Evolutionary conservation across 1,139 yeast genomes (phyloP).

Genomic region (Sugiyamaella japonica): DNA sequence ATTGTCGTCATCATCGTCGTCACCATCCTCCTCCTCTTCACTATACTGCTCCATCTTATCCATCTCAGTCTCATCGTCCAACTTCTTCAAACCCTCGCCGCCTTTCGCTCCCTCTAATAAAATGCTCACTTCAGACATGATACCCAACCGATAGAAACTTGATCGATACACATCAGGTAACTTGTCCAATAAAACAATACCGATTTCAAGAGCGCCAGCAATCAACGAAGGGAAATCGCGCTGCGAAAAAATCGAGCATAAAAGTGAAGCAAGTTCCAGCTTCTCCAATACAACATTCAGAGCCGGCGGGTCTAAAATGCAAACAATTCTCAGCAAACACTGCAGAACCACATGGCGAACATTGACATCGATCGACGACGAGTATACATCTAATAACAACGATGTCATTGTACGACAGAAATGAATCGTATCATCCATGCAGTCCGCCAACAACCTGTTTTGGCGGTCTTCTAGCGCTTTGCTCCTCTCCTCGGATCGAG

Average conservation of each 20-base stretch:
- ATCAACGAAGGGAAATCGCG: constrained; percentile 44
- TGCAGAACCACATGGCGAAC: constrained; percentile 62
- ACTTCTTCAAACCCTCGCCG: constrained; percentile 14
- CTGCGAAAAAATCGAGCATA: constrained; percentile 74
- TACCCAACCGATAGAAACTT: constrained; percentile 70
- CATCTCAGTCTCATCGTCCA: constrained; percentile 2
- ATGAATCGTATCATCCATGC: constrained; percentile 25
- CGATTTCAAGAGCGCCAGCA: constrained; percentile 55
- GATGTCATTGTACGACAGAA: constrained; percentile 58
- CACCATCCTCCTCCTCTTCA: constrained; percentile 24
- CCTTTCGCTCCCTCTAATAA: constrained; percentile 14
- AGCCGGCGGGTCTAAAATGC: constrained; percentile 34
- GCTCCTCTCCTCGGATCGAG: constrained; percentile 19
- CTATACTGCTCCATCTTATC: constrained; percentile 30
- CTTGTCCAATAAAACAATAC: constrained; percentile 48
- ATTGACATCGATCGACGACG: constrained; percentile 70
- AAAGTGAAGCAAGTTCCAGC: constrained; percentile 43
- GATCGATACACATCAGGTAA: constrained; percentile 49
- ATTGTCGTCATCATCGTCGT: constrained; percentile 27
- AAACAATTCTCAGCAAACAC: constrained; percentile 55
- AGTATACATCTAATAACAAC: constrained; percentile 66
- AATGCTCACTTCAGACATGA: constrained; percentile 52
- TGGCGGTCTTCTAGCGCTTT: constrained; percentile 5
- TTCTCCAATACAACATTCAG: constrained; percentile 32
- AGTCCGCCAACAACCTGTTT: background rate